A percentile compares a stretch with the other conserved stretches of the same genome.
Conservation (phyloP, 176 grass and related monocot species). For the Carex parvula region DNA sequence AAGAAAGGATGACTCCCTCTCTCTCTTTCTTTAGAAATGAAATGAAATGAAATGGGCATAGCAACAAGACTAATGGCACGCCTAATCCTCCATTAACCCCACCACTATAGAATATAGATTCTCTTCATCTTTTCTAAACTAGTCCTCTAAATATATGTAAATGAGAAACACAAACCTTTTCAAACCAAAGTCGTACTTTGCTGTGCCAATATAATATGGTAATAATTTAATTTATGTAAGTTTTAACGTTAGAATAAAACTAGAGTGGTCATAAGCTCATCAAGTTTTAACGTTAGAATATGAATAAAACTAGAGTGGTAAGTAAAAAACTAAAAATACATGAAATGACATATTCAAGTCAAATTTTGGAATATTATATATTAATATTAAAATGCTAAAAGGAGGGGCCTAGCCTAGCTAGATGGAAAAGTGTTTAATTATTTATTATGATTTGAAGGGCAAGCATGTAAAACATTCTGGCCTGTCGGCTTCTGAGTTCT, state of each 20-base stretch:
- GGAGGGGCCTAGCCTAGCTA: not conserved
- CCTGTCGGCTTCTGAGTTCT: not conserved
- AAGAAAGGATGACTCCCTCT: constrained; percentile 13
- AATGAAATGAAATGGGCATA: constrained; percentile 6
- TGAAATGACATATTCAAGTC: not conserved
- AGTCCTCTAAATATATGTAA: not conserved
- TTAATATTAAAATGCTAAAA: not conserved
- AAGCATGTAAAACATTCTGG: not conserved
- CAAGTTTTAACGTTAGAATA: too few relatives aligned
- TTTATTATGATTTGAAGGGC: not conserved
- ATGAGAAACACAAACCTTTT: not conserved
- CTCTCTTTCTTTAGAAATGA: constrained; percentile 1
- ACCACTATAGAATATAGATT: constrained; percentile 4
- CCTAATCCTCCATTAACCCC: constrained; percentile 14
- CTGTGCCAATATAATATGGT: not conserved
- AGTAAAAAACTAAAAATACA: too few relatives aligned
- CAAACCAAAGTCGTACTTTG: not conserved
- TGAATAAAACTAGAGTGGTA: too few relatives aligned
- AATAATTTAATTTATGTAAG: too few relatives aligned
- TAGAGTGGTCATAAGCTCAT: too few relatives aligned
- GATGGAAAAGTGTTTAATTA: not conserved
- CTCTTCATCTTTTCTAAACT: not conserved
- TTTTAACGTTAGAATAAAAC: too few relatives aligned
- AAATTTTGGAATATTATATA: not conserved
- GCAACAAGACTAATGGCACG: constrained; percentile 25